Evolutionary conservation across 2,329 filamentous ascomycete species (phyloP).

Genomic region (Purpureocillium lavendulum): DNA sequence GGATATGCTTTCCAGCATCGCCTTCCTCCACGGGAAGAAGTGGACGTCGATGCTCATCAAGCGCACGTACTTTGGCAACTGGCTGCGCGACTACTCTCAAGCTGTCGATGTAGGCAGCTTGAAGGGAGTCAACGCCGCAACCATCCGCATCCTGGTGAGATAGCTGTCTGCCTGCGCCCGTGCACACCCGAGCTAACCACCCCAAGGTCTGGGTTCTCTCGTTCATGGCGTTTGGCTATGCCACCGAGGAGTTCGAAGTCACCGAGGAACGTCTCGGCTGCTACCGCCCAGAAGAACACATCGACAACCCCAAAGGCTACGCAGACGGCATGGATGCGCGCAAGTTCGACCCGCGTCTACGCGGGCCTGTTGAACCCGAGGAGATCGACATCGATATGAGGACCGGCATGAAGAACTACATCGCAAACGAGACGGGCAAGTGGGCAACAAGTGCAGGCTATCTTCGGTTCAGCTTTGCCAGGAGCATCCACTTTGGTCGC

Average conservation of each 20-base stretch:
- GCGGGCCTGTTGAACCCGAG: slow-evolving; percentile 63
- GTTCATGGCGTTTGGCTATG: slow-evolving; percentile 75
- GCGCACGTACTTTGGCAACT: slow-evolving; percentile 79
- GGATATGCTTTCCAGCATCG: slow-evolving; percentile 70
- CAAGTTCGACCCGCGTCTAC: slow-evolving; percentile 70
- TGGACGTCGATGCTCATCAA: slow-evolving; percentile 75
- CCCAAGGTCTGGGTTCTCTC: slow-evolving; percentile 65
- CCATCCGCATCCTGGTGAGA: slow-evolving; percentile 62
- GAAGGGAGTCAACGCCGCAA: slow-evolving; percentile 69
- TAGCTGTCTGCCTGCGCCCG: slow-evolving; percentile 2
- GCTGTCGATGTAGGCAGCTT: slow-evolving; percentile 74
- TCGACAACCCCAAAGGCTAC: slow-evolving; percentile 76
- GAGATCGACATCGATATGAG: slow-evolving; percentile 66
- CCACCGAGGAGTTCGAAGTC: slow-evolving; percentile 79
- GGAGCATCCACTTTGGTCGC: slow-evolving; percentile 70
- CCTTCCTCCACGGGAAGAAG: slow-evolving; percentile 73
- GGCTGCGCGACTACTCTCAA: slow-evolving; percentile 79
- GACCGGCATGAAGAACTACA: slow-evolving; percentile 99
- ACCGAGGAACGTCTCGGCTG: slow-evolving; percentile 72
- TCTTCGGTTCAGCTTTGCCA: slow-evolving; percentile 64
- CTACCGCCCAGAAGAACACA: slow-evolving; percentile 69
- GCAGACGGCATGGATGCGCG: slow-evolving; percentile 81
- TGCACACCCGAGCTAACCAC: neutral
- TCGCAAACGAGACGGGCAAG: slow-evolving; percentile 76
- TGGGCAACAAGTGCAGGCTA: slow-evolving; percentile 91